These are phyloP conservation scores for Elsinoe australis DNA, from an alignment of 2,329 filamentous ascomycete species.

Conservation along the genomic window DNA sequence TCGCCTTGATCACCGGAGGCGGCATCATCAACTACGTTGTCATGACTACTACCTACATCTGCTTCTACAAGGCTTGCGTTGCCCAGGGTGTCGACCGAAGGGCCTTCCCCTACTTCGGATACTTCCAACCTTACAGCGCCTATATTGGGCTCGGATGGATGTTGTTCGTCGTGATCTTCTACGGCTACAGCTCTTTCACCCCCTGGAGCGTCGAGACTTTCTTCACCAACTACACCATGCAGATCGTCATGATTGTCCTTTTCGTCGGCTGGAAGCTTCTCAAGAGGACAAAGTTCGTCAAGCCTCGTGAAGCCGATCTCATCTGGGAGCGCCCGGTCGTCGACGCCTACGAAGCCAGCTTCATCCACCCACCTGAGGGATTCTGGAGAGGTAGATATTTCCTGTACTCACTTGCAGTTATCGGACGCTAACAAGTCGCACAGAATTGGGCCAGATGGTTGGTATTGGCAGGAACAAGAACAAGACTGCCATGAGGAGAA, in stretches of 20 bases:
- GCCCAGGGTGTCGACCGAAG: conserved; percentile 47
- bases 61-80: conserved; percentile 49
- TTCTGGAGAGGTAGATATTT: conserved; percentile 54
- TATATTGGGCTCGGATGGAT: conserved; percentile 18
- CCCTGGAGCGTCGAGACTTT: conserved; percentile 33
- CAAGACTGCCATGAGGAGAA: too few relatives aligned
- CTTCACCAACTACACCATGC: conserved; percentile 41
- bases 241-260: conserved; percentile 23
- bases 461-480: neutral
- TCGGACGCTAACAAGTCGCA: too few relatives aligned
- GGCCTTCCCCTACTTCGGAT: conserved; percentile 50
- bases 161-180: conserved; percentile 35
- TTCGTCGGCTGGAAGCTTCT: conserved; percentile 52
- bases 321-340: conserved; percentile 53
- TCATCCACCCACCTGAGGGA: conserved; percentile 42
- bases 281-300: conserved; percentile 50
- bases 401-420: too few relatives aligned
- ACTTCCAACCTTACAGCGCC: conserved; percentile 47
- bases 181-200: conserved; percentile 46
- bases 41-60: conserved; percentile 52
- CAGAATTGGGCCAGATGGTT: conserved; percentile 44
- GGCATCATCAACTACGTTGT: conserved; percentile 57
- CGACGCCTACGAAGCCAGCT: conserved; percentile 47
- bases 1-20: conserved; percentile 49
- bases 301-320: conserved; percentile 50